A percentile compares a stretch with the other conserved stretches of the same genome.
Evolutionary conservation across 352 stramenopile species (phyloP).

Genomic region (Phytophthora agathidicida): DNA sequence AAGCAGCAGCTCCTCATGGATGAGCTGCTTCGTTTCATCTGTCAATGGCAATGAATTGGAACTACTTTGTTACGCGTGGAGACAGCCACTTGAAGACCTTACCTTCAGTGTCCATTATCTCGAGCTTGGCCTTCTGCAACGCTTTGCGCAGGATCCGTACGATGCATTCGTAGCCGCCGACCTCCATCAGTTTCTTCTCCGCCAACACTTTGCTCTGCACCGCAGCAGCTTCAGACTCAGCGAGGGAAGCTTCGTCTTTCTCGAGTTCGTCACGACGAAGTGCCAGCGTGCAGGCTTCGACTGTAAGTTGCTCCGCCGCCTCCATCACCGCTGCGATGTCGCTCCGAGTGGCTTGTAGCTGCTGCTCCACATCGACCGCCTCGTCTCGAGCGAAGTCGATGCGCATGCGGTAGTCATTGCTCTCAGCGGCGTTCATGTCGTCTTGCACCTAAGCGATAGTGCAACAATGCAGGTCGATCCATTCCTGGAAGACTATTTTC

Average conservation of each 20-base stretch:
- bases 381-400: slow-evolving; percentile 51
- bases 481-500: slow-evolving; percentile 9
- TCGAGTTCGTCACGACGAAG: slow-evolving; percentile 69
- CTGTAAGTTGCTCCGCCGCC: slow-evolving; percentile 55
- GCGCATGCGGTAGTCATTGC: slow-evolving; percentile 44
- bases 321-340: slow-evolving; percentile 47
- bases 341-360: slow-evolving; percentile 42
- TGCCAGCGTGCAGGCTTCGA: slow-evolving; percentile 50
- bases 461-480: neutral
- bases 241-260: slow-evolving; percentile 59
- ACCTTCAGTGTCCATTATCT: slow-evolving; percentile 63
- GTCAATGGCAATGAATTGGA: neutral
- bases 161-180: slow-evolving; percentile 65
- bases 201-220: slow-evolving; percentile 61
- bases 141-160: slow-evolving; percentile 61
- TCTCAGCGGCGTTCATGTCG: slow-evolving; percentile 40
- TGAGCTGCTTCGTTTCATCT: slow-evolving; percentile 62
- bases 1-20: slow-evolving; percentile 60
- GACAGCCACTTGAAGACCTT: neutral
- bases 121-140: slow-evolving; percentile 53
- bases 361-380: slow-evolving; percentile 29
- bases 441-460: slow-evolving; percentile 4
- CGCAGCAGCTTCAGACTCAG: slow-evolving; percentile 47
- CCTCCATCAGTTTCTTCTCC: slow-evolving; percentile 67
- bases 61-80: neutral